Base-by-base conservation (phyloP, 805 yeast genomes). In the Lachancea fermentati region DNA sequence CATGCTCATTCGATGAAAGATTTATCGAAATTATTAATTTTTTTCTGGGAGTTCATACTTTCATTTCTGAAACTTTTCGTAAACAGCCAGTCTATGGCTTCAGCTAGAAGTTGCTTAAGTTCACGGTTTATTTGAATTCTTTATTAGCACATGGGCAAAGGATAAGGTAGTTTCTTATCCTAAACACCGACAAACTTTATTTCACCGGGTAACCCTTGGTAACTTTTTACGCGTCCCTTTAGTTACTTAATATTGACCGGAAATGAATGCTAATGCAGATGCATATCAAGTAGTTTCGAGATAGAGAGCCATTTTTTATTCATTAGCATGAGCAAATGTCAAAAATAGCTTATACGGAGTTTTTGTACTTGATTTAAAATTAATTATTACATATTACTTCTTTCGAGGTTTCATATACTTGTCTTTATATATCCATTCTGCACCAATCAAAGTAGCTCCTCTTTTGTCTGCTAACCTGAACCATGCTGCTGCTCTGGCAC, bases 351-450 rank as follows among this genome's bases (percentile, higher is more conserved):
- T 25, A 25, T 12, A 25, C 12, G 29, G 9, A 25, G 12, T 9
- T 9, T 9, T 25, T 9, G 12, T 9, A 9, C 12, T 9, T 12
- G 9, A 30, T 13, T 30, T 30, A 30, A 15, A 30, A 15, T 30
- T 32, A 22, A 22, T 22, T 22, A 22, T 22, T 22, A 22, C 11
- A 22, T 22, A 22, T 22, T 22, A 22, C 11, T 22, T 22, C 26
- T 22, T 22, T 22, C 9, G 9, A n/a, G 13, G 39, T 31, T 58
- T 53, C 62, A 67, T 57, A 52, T 83, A 82, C 64, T 81, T 82
- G 34, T 76, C 77, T 58, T 80, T 82, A 63, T 81, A 77, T 26
- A 82, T 80, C 91, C 91, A 83, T 44, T 79, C 75, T 42, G 81
- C 78, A 0, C 88, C 89, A 18, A 79, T 72, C 41, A 79, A 62